Percentiles rank a stretch among this genome's conserved stretches.
phyloP scores from a whole-genome alignment of 2,329 filamentous ascomycete genomes.

The Colletotrichum euphorbiae region DNA sequence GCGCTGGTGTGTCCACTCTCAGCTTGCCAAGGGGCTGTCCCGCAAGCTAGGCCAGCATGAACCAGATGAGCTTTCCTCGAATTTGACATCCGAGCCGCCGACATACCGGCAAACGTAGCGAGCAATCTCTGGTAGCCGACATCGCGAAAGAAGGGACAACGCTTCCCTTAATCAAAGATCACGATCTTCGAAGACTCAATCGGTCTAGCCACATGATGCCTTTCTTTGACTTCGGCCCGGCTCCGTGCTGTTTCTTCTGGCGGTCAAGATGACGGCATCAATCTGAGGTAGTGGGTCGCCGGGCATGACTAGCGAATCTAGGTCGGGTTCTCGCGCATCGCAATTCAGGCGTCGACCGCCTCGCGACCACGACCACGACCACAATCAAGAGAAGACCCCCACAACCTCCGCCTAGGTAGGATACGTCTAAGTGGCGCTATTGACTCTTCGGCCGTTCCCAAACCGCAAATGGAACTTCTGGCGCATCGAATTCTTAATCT shows the following conservation, averaged over 20 bases:
- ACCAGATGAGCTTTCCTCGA: background rate
- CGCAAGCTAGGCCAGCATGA: background rate
- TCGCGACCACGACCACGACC: background rate
- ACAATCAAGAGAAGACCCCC: background rate
- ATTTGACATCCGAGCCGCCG: background rate
- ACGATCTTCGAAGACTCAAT: too few relatives aligned
- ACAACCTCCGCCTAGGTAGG: background rate
- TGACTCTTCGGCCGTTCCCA: background rate
- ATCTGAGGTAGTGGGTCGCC: background rate
- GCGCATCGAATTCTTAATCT: background rate
- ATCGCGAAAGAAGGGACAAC: too few relatives aligned
- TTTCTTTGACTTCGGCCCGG: too few relatives aligned
- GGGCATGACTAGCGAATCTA: too few relatives aligned
- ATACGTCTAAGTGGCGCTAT: conserved; percentile 23
- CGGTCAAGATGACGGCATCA: background rate
- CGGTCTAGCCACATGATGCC: too few relatives aligned
- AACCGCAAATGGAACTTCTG: conserved; percentile 1
- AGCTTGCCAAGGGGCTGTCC: conserved; percentile 29
- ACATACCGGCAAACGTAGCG: background rate
- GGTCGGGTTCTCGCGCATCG: background rate
- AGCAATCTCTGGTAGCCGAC: background rate
- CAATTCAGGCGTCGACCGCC: background rate
- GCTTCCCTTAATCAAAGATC: too few relatives aligned
- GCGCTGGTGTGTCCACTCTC: conserved; percentile 6
- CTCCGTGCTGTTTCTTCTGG: too few relatives aligned